Evolutionary conservation across 306 rosid species (phyloP).

Genomic region (Nissolia schottii): DNA sequence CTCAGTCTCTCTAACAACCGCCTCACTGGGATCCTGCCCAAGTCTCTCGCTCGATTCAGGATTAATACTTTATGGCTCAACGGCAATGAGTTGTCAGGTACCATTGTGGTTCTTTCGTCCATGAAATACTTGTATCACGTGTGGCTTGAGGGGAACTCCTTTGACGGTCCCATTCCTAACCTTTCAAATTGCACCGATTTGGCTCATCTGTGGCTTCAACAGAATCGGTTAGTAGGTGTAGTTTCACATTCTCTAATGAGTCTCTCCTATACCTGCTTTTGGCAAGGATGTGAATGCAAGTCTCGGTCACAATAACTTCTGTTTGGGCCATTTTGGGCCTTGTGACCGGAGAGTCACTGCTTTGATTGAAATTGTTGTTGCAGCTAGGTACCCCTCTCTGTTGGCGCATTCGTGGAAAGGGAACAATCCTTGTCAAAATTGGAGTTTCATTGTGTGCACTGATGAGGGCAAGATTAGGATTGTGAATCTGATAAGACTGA

Average conservation of each 20-base stretch:
- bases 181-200: slow-evolving; percentile 28
- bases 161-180: slow-evolving; percentile 53
- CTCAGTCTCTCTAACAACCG: too few species aligned
- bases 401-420: neutral
- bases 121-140: slow-evolving; percentile 44
- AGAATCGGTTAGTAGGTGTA: slow-evolving; percentile 45
- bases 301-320: neutral
- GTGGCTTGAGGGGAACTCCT: slow-evolving; percentile 57
- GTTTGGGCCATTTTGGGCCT: neutral
- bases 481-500: slow-evolving; percentile 36
- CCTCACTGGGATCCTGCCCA: too few species aligned
- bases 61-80: too few species aligned
- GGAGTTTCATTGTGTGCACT: too few species aligned
- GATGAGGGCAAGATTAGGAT: neutral
- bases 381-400: neutral
- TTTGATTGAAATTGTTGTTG: neutral
- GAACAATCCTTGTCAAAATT: neutral
- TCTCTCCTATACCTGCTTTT: slow-evolving; percentile 15
- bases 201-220: slow-evolving; percentile 47
- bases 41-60: too few species aligned
- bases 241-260: slow-evolving; percentile 39
- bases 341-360: neutral
- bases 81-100: slow-evolving; percentile 24
- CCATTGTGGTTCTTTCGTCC: slow-evolving; percentile 35
- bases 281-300: neutral